Percentiles rank a stretch among this genome's conserved stretches.
phyloP scores from a whole-genome alignment of 805 yeast species.

The Yamadazyma sp. region DNA sequence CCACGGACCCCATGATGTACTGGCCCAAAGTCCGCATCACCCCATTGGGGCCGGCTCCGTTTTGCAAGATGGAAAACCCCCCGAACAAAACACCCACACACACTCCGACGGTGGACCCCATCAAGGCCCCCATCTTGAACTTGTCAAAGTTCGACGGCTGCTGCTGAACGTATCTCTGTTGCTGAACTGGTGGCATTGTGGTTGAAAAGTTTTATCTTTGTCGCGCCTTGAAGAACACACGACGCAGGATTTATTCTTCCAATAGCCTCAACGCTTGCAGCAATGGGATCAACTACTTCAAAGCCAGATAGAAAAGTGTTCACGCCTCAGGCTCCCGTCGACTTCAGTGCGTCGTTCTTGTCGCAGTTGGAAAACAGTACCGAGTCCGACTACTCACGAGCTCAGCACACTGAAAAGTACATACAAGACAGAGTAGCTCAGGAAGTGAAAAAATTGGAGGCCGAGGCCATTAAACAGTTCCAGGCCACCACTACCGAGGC shows the following conservation, averaged over 20 bases:
- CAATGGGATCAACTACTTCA: constrained; percentile 61
- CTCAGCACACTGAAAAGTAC: constrained; percentile 64
- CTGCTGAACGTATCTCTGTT: constrained; percentile 51
- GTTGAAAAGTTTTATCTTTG: constrained; percentile 2
- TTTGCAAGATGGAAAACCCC: constrained; percentile 83
- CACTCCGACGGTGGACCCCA: constrained; percentile 93
- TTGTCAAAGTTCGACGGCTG: constrained; percentile 91
- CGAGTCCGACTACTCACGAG: constrained; percentile 70
- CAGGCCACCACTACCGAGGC: constrained; percentile 48
- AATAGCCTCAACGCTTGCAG: constrained; percentile 7
- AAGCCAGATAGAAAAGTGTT: constrained; percentile 67
- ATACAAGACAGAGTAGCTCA: constrained; percentile 64
- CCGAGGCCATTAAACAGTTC: constrained; percentile 51
- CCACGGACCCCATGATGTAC: constrained; percentile 94
- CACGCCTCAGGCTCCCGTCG: constrained; percentile 66
- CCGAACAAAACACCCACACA: constrained; percentile 95
- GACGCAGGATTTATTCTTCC: constrained; percentile 1
- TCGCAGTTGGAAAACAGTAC: constrained; percentile 59
- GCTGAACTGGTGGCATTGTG: constrained; percentile 66
- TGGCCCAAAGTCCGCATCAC: constrained; percentile 95
- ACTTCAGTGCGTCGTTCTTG: constrained; percentile 62
- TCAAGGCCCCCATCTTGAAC: constrained; percentile 96
- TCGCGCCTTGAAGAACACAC: not conserved
- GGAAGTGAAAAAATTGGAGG: constrained; percentile 55
- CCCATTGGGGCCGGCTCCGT: constrained; percentile 99